A percentile compares a stretch with the other conserved stretches of the same genome.
Evolutionary conservation across 176 grass and related monocot species (phyloP).

Genomic region (Oryza glumipatula): DNA sequence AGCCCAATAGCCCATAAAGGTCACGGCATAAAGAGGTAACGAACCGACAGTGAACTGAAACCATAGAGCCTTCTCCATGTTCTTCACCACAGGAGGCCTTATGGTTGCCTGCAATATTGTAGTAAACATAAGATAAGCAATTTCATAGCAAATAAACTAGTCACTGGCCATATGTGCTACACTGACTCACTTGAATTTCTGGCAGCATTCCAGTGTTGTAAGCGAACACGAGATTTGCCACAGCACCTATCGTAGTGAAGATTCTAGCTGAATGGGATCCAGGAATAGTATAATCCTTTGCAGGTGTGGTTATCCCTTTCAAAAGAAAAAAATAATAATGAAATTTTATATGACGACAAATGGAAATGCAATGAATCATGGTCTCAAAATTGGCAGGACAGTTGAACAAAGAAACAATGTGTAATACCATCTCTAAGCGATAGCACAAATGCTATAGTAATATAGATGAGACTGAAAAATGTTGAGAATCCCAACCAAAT

Average conservation of each 20-base stretch:
- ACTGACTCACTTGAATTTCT: conserved; percentile 81
- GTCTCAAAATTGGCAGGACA: background rate
- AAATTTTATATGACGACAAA: conserved; percentile 20
- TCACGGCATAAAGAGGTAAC: conserved; percentile 80
- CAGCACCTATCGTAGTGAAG: conserved; percentile 82
- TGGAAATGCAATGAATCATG: conserved; percentile 17
- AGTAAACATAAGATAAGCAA: conserved; percentile 1
- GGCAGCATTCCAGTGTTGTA: conserved; percentile 98
- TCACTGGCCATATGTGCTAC: background rate
- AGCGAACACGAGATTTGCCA: conserved; percentile 84
- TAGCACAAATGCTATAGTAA: conserved; percentile 71
- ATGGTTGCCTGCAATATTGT: conserved; percentile 67
- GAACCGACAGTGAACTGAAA: conserved; percentile 83
- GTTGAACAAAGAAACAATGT: conserved; percentile 17
- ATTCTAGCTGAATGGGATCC: conserved; percentile 50
- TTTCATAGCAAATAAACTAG: conserved; percentile 17
- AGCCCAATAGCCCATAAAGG: conserved; percentile 93
- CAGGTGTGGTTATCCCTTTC: conserved; percentile 52
- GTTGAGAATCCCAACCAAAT: conserved; percentile 97
- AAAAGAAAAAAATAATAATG: conserved; percentile 19
- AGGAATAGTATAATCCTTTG: conserved; percentile 83
- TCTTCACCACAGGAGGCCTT: conserved; percentile 84
- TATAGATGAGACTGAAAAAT: conserved; percentile 86
- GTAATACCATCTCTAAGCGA: conserved; percentile 80
- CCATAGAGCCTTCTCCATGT: conserved; percentile 97